Base-by-base conservation (phyloP, 2,329 filamentous ascomycete genomes). In the Amauroascus niger region DNA sequence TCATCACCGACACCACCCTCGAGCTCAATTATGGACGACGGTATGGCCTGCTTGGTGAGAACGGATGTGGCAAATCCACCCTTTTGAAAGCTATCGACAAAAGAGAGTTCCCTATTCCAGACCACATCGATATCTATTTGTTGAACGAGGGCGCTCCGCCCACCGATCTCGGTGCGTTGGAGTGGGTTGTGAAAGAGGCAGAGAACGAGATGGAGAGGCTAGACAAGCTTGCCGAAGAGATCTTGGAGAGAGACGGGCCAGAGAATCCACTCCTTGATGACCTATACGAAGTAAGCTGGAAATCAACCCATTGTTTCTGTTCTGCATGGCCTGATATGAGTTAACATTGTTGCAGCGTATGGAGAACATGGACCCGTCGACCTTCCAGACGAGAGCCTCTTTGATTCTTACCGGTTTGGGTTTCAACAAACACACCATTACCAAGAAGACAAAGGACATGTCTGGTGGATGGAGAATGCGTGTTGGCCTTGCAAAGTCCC, bases 371-470 rank as follows among this genome's bases (percentile, higher is more conserved):
- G 94, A 98, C 66, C 93, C 93, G 46, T 94, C 89, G 35, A 98
- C 94, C 50, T 98, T 98, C 75, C 78, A 88, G 67, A 95, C 91
- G 58, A 88, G 93, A 69, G 93, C 93, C 57, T 95, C 91, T 53
- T 84, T 96, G 61, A 98, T 98, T 70, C 75, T 98, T 64, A 98
- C 93, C 53, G 93, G 93, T 89, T 86, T 98, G 56, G 93, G 93
- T 62, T 98, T 98, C 83, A 95, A 98, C 84, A 97, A 97, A 79
- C 76, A 74, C 63, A 98, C 94, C 54, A 97, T 98, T 69, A 78
- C 94, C 74, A 98, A 98, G 82, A 96, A 94, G 83, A 98, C 94
- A 65, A 98, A 97, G 82, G 94, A 98, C 72, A 98, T 98, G 94
- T 98, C 93, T 61, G 93, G 93, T 88, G 93, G 93, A 65, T 98